phyloP scores from a whole-genome alignment of 192 early-diverging fungal genomes.

The Backusella luteola region DNA sequence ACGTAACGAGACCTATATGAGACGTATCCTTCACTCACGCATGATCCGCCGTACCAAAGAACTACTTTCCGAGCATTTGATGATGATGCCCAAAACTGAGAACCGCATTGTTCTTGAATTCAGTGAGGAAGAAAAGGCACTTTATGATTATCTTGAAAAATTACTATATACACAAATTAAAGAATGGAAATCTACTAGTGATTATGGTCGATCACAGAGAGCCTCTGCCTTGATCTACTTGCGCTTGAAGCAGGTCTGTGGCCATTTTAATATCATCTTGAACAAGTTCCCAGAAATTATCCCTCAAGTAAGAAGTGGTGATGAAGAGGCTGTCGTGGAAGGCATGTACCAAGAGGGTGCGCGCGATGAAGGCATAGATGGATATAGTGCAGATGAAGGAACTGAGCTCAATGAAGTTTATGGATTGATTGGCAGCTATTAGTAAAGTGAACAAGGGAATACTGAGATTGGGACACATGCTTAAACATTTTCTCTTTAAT shows the following conservation, averaged over 20 bases:
- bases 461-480: neutral
- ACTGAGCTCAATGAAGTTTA: neutral
- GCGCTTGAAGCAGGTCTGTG: slow-evolving; percentile 25
- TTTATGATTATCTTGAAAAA: slow-evolving; percentile 27
- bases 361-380: neutral
- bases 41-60: slow-evolving; percentile 26
- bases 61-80: neutral
- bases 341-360: neutral
- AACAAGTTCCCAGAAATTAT: slow-evolving; percentile 21
- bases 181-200: neutral
- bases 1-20: slow-evolving; percentile 3
- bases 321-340: neutral
- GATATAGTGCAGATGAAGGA: neutral
- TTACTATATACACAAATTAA: slow-evolving; percentile 10
- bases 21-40: slow-evolving; percentile 4
- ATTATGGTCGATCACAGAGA: neutral
- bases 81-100: slow-evolving; percentile 13
- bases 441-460: neutral
- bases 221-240: slow-evolving; percentile 13
- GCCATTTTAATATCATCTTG: slow-evolving; percentile 11
- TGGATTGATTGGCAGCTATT: slow-evolving; percentile 13
- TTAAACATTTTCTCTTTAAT: neutral
- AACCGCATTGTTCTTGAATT: slow-evolving; percentile 18
- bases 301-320: neutral
- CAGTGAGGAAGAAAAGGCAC: slow-evolving; percentile 14